Base-by-base conservation (phyloP, 352 stramenopile species). In the Phytophthora pini region DNA sequence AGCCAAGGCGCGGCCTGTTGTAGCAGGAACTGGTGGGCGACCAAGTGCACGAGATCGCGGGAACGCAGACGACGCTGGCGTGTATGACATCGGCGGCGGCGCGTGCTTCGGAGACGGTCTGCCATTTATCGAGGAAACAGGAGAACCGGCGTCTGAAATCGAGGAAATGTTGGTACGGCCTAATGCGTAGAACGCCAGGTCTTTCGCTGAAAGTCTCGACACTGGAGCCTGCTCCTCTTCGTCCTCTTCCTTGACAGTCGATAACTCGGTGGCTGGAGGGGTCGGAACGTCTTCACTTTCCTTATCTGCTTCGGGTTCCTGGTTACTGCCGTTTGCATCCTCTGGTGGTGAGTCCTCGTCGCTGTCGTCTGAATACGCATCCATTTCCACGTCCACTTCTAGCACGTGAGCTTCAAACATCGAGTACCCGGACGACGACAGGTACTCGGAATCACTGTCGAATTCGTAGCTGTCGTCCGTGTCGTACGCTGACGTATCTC, bases 391-490 rank as follows among this genome's bases (percentile, higher is more conserved):
- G 15, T 68, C 45, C n/a, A 50, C 49, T 51, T 57, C 50, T 7
- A 60, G 2, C 10, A 57, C 44, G 24, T 59, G 20, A 20, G 51
- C 52, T n/a, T 62, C 58, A 46, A 66, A 58, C 9, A 62, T 55
- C 15, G 50, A 73, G n/a, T 65, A 68, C 1, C 40, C 51, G 5
- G 70, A 64, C 13, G 63, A 68, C 17, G 69, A 69, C 29, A 65
- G 3, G 10, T 59, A 45, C 40, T 72, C 58, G 6, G 72, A 73
- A 27, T 79, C 70, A 24, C 68, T 72, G n/a, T 81, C 73, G n/a
- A 78, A 73, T 8, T 73, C 65, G 15, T 70, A 70, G 49, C 73
- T 81, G 12, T 73, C 67, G 27, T 74, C 65, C n/a, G 72, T 66
- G 6, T 72, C 65, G 26, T 58, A 68, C 1, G 51, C 49, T 17